A percentile compares a stretch with the other conserved stretches of the same genome.
Evolutionary conservation across 1,284 basidiomycete genomes (phyloP).

Genomic region (Polyporus tsugae): DNA sequence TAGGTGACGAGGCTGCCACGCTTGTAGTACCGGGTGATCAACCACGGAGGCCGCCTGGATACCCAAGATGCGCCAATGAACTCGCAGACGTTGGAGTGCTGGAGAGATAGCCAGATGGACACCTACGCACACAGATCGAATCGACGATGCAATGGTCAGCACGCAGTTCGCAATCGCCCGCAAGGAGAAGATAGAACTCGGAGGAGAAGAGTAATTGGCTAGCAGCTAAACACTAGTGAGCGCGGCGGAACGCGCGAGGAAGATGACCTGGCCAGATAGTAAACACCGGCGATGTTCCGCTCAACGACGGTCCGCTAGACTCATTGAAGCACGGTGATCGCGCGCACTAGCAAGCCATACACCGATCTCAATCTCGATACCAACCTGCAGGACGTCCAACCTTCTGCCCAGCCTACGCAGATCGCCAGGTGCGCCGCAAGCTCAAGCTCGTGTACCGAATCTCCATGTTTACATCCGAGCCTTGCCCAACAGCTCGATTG

Average conservation of each 20-base stretch:
- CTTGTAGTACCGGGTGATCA: slow-evolving; percentile 65
- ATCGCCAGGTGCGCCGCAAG: not conserved
- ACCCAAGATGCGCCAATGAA: slow-evolving; percentile 53
- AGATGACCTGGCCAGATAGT: slow-evolving; percentile 3
- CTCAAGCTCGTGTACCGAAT: not conserved
- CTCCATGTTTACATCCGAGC: not conserved
- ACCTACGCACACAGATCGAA: slow-evolving; percentile 26
- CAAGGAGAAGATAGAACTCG: not conserved
- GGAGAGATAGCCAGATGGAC: slow-evolving; percentile 48
- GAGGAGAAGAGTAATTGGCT: not conserved
- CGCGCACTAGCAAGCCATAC: not conserved
- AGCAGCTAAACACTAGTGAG: not conserved
- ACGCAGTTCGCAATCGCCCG: not conserved
- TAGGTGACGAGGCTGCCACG: slow-evolving; percentile 55
- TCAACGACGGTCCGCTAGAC: not conserved
- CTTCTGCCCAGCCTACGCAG: not conserved
- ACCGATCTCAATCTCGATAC: slow-evolving; percentile 9
- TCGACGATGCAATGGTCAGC: slow-evolving; percentile 9
- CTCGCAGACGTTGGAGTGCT: slow-evolving; percentile 51
- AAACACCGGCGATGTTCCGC: slow-evolving; percentile 1
- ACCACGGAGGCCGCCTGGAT: slow-evolving; percentile 52
- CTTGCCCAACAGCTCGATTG: not conserved
- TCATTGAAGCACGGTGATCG: slow-evolving; percentile 2
- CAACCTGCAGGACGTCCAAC: not conserved
- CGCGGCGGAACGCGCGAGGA: not conserved